Conservation (phyloP, 23 red algal genomes). For the Pyropia haitanensis region DNA sequence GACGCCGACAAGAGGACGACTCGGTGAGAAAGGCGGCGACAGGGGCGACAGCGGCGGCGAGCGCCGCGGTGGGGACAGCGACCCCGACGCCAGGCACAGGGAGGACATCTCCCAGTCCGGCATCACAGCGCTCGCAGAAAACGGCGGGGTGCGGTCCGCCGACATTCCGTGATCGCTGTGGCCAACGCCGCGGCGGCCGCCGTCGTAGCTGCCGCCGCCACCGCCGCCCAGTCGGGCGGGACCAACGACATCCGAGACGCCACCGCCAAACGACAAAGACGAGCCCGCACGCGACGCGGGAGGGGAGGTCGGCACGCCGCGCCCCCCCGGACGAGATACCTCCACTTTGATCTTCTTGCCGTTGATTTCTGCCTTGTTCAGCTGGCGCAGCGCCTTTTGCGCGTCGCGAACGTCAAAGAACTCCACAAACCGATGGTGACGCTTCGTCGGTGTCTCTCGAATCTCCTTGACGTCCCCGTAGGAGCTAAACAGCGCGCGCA, state of each 20-base stretch:
- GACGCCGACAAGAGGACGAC: too few species aligned
- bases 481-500: conserved; percentile 48
- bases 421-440: conserved; percentile 72
- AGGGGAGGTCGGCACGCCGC: background rate
- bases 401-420: conserved; percentile 81
- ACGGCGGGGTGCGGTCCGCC: too few species aligned
- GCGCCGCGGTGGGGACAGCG: too few species aligned
- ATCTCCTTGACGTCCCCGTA: conserved; percentile 78
- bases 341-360: conserved; percentile 80
- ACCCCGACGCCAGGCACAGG: too few species aligned
- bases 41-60: too few species aligned
- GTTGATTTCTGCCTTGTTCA: conserved; percentile 64
- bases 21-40: too few species aligned
- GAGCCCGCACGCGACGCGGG: conserved; percentile 9
- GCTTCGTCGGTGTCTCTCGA: conserved; percentile 64
- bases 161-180: background rate
- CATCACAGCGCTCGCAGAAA: too few species aligned
- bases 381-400: conserved; percentile 40
- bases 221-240: background rate
- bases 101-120: too few species aligned
- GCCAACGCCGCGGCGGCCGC: background rate
- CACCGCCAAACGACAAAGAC: background rate
- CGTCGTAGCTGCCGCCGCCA: background rate
- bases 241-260: background rate
- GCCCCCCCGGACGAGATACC: conserved; percentile 4